These are phyloP conservation scores for Talaromyces sp. DNA, from an alignment of 2,329 filamentous ascomycete genomes.

Conservation along the genomic window DNA sequence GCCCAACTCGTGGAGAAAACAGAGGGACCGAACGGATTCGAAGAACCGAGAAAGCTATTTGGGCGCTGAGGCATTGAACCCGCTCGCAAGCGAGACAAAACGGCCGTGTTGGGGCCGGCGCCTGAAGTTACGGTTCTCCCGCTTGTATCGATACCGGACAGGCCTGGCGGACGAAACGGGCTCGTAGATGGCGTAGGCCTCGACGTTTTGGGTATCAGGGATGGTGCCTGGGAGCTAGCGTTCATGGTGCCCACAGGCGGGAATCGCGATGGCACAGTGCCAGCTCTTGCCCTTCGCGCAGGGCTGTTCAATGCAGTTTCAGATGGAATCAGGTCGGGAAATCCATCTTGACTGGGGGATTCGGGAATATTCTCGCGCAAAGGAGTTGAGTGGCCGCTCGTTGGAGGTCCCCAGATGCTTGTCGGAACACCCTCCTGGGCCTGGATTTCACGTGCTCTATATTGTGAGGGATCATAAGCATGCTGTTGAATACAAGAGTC, in stretches of 20 bases:
- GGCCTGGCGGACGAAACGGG: constrained; percentile 68
- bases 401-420: constrained; percentile 88
- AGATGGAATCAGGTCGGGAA: constrained; percentile 79
- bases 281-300: constrained; percentile 78
- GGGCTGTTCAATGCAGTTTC: constrained; percentile 62
- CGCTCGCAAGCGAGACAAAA: constrained; percentile 81
- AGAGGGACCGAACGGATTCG: constrained; percentile 76
- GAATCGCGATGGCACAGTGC: constrained; percentile 93
- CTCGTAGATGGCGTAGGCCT: constrained; percentile 82
- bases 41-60: constrained; percentile 56
- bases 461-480: constrained; percentile 17
- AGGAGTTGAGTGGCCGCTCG: constrained; percentile 92
- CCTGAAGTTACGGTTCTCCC: constrained; percentile 41
- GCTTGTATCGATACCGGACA: constrained; percentile 40
- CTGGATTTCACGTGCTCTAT: constrained; percentile 90
- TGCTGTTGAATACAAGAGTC: constrained; percentile 10
- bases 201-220: constrained; percentile 70
- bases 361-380: constrained; percentile 96
- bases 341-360: constrained; percentile 86
- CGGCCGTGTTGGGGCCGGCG: constrained; percentile 60
- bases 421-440: constrained; percentile 84
- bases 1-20: constrained; percentile 88
- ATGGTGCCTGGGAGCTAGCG: constrained; percentile 53
- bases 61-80: constrained; percentile 91
- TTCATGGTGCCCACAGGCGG: constrained; percentile 68